These are phyloP conservation scores for Backusella luteola DNA, from an alignment of 192 early-diverging fungal genomes.

Conservation along the genomic window DNA sequence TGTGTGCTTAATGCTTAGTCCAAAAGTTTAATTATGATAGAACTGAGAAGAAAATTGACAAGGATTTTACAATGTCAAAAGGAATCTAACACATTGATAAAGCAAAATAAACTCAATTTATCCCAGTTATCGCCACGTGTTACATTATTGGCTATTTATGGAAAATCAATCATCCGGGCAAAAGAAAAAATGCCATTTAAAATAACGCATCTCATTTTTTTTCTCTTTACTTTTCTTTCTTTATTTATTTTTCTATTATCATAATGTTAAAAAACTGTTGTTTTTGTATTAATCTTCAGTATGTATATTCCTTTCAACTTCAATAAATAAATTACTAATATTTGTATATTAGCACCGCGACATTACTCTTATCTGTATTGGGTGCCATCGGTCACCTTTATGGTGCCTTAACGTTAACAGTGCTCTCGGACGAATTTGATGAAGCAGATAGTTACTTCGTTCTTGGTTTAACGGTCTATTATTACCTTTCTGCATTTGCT, in stretches of 20 bases:
- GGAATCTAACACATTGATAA: too few relatives aligned
- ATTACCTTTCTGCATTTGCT: conserved; percentile 24
- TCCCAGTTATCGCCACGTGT: too few relatives aligned
- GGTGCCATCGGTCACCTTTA: conserved; percentile 28
- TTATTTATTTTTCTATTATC: neutral
- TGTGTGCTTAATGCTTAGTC: too few relatives aligned
- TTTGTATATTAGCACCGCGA: conserved; percentile 20
- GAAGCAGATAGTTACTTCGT: conserved; percentile 7
- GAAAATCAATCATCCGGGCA: neutral
- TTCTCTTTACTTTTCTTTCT: conserved; percentile 6
- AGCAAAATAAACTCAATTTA: too few relatives aligned
- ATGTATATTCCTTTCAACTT: neutral
- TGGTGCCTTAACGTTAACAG: conserved; percentile 17
- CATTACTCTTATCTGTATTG: conserved; percentile 24
- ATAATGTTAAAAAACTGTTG: conserved; percentile 28
- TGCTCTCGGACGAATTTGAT: conserved; percentile 21
- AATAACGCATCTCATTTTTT: neutral
- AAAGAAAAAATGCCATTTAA: neutral
- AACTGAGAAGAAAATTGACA: too few relatives aligned
- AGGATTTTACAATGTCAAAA: too few relatives aligned
- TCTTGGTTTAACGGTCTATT: conserved; percentile 21
- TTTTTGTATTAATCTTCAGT: conserved; percentile 33
- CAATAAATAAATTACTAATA: neutral
- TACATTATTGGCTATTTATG: too few relatives aligned
- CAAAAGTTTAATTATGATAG: too few relatives aligned